Conservation (phyloP, 75 land plant genomes). For the Selaginella tamariscina region DNA sequence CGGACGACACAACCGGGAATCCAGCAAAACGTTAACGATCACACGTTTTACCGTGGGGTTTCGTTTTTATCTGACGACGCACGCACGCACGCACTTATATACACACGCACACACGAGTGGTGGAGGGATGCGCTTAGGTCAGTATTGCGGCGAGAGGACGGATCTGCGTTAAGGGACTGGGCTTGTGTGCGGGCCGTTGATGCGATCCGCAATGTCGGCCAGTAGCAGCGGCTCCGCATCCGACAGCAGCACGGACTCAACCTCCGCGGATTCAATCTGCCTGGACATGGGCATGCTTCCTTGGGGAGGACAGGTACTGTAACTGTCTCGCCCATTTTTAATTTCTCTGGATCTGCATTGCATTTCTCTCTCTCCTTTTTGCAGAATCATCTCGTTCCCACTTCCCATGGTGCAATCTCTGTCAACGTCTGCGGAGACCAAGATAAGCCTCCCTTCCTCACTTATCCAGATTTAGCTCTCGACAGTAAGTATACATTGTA, state of each 20-base stretch:
- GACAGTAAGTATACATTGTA: conserved; percentile 54
- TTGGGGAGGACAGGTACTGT: conserved; percentile 50
- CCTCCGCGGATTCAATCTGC: background rate
- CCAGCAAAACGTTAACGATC: too few species aligned
- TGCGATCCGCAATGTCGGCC: background rate
- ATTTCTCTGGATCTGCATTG: background rate
- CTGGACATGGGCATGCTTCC: conserved; percentile 46
- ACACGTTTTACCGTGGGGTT: too few species aligned
- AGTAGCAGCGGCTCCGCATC: background rate
- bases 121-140: too few species aligned
- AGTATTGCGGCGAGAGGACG: too few species aligned
- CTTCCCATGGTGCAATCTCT: conserved; percentile 50
- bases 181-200: too few species aligned
- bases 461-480: conserved; percentile 82
- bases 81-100: too few species aligned
- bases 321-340: conserved; percentile 1
- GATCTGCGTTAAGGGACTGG: too few species aligned
- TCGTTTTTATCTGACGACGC: too few species aligned
- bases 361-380: background rate
- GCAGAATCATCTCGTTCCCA: conserved; percentile 62
- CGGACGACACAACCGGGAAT: too few species aligned
- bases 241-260: background rate
- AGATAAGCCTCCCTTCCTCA: conserved; percentile 76
- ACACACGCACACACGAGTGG: too few species aligned
- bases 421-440: conserved; percentile 66